Evolutionary conservation across 371 early-diverging fungal genomes (phyloP).

Genomic region (Mucor mucedo): DNA sequence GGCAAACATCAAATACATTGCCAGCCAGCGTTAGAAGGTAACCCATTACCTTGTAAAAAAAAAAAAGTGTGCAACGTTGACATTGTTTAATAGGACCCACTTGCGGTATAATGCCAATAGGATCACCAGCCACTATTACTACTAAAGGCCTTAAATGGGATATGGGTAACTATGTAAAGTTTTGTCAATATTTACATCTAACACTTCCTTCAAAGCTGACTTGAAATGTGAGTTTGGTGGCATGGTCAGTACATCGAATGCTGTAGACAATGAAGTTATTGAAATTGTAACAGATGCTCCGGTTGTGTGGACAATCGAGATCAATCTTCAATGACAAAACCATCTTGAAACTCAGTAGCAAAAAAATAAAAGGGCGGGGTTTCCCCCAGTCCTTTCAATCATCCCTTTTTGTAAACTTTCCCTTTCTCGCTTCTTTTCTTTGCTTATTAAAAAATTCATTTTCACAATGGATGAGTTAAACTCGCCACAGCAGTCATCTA

Average conservation of each 20-base stretch:
- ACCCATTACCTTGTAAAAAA: neutral
- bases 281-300: slow-evolving; percentile 68
- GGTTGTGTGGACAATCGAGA: slow-evolving; percentile 83
- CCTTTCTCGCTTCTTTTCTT: neutral
- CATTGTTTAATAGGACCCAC: slow-evolving; percentile 64
- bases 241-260: slow-evolving; percentile 82
- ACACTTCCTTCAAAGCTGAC: slow-evolving; percentile 36
- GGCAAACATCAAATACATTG: slow-evolving; percentile 74
- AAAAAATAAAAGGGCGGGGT: slow-evolving; percentile 1
- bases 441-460: neutral
- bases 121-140: slow-evolving; percentile 61
- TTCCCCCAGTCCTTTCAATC: neutral
- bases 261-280: slow-evolving; percentile 60
- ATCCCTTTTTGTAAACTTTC: slow-evolving; percentile 1
- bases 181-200: no score
- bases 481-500: neutral
- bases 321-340: slow-evolving; percentile 24
- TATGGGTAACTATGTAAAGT: slow-evolving; percentile 59
- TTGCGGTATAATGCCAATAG: slow-evolving; percentile 90
- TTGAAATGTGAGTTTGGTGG: slow-evolving; percentile 68
- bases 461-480: slow-evolving; percentile 10
- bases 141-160: slow-evolving; percentile 89
- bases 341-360: slow-evolving; percentile 17
- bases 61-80: neutral
- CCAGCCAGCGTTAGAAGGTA: slow-evolving; percentile 67